Conservation (phyloP, 257 asterid genomes). For the Parsonsia alboflavescens region DNA sequence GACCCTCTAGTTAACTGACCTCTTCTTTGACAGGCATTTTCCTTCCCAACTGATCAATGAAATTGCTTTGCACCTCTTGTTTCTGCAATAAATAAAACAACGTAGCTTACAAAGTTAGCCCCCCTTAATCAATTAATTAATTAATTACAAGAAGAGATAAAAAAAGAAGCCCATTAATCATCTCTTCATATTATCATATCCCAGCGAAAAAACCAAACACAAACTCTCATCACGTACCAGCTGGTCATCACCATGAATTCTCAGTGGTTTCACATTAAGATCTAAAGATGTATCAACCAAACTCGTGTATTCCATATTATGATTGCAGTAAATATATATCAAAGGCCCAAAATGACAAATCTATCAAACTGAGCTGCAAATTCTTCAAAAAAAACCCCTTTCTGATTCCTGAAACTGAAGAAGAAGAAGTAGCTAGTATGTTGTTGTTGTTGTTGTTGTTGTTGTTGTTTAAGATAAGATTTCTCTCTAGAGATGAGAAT, state of each 20-base stretch:
- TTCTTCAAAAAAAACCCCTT: not conserved
- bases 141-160: too few relatives aligned
- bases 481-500: not conserved
- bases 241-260: conserved; percentile 30
- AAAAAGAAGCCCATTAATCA: not conserved
- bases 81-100: conserved; percentile 31
- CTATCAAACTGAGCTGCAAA: not conserved
- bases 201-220: too few relatives aligned
- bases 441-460: too few relatives aligned
- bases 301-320: conserved; percentile 60
- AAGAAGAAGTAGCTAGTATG: too few relatives aligned
- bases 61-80: conserved; percentile 48
- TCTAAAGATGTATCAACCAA: conserved; percentile 66
- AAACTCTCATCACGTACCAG: conserved; percentile 34
- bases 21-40: conserved; percentile 38
- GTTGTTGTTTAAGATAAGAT: not conserved
- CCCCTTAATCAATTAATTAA: too few relatives aligned
- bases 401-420: not conserved
- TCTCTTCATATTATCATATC: too few relatives aligned
- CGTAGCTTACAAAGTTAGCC: not conserved
- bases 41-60: conserved; percentile 43
- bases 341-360: not conserved
- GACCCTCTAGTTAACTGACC: conserved; percentile 26
- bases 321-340: not conserved
- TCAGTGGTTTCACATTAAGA: conserved; percentile 52